These are phyloP conservation scores for Blastobotrys niveus DNA, from an alignment of 1,139 yeast genomes.

Conservation along the genomic window DNA sequence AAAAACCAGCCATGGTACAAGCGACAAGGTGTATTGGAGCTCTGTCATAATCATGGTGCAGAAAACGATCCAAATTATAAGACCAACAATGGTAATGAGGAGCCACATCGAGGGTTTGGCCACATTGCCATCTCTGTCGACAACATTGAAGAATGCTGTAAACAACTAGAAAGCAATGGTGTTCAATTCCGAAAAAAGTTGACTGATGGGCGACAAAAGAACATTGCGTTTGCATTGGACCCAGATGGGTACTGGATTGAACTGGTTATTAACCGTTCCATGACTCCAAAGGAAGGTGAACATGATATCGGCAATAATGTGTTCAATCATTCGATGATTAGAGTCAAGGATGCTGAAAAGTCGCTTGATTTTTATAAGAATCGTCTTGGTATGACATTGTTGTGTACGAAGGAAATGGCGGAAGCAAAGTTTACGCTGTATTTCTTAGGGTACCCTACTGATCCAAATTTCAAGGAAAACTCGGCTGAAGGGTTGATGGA, in stretches of 20 bases:
- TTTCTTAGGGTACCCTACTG: conserved; percentile 64
- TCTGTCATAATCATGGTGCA: conserved; percentile 74
- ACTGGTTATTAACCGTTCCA: conserved; percentile 58
- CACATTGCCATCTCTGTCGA: conserved; percentile 87
- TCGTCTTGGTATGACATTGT: conserved; percentile 72
- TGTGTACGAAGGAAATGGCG: conserved; percentile 50
- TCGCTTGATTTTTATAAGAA: conserved; percentile 73
- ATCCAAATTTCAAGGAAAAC: conserved; percentile 31
- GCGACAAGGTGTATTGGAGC: conserved; percentile 74
- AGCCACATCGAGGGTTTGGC: conserved; percentile 86
- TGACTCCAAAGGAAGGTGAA: conserved; percentile 16
- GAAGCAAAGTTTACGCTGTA: conserved; percentile 78
- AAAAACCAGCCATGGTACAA: conserved; percentile 51
- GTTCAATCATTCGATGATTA: conserved; percentile 88
- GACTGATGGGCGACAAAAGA: conserved; percentile 83
- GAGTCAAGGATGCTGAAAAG: conserved; percentile 76
- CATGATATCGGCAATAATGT: conserved; percentile 43
- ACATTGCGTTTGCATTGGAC: conserved; percentile 90
- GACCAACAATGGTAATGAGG: conserved; percentile 75
- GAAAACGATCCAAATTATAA: conserved; percentile 55
- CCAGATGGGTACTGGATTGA: conserved; percentile 98
- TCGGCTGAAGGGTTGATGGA: conserved; percentile 28
- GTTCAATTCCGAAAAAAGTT: conserved; percentile 78
- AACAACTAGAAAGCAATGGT: conserved; percentile 46
- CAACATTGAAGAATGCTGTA: conserved; percentile 61